phyloP scores from a whole-genome alignment of 1,284 basidiomycete species.

The Fomitopsis schrenkii region DNA sequence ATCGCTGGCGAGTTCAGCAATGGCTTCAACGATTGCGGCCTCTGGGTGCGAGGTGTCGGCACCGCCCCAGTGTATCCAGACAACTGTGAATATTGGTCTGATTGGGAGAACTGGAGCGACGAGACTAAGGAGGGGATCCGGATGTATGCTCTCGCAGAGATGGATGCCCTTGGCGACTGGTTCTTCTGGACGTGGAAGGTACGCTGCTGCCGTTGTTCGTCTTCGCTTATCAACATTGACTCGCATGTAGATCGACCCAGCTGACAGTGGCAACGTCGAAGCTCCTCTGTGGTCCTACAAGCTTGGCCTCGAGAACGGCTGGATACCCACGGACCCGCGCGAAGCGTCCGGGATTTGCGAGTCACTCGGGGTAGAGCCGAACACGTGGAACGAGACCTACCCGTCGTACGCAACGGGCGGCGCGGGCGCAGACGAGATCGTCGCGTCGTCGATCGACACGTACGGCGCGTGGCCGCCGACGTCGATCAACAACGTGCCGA shows the following conservation, averaged over 20 bases:
- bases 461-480: conserved; percentile 59
- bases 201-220: conserved; percentile 8
- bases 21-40: conserved; percentile 46
- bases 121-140: conserved; percentile 53
- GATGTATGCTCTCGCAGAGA: conserved; percentile 53
- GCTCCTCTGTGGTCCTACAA: conserved; percentile 81
- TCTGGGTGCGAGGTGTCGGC: conserved; percentile 42
- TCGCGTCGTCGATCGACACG: conserved; percentile 38
- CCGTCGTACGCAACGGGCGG: conserved; percentile 77
- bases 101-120: conserved; percentile 55
- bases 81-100: conserved; percentile 53
- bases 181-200: conserved; percentile 78
- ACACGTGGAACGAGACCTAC: conserved; percentile 55
- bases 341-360: conserved; percentile 62
- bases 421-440: conserved; percentile 59
- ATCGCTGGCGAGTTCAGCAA: conserved; percentile 48
- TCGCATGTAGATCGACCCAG: conserved; percentile 56
- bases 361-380: conserved; percentile 40
- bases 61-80: conserved; percentile 40
- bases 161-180: conserved; percentile 57
- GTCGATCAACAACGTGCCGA: conserved; percentile 37
- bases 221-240: background rate
- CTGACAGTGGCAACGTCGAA: conserved; percentile 51
- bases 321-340: conserved; percentile 80
- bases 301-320: conserved; percentile 76